Evolutionary conservation across 805 yeast species (phyloP).

Genomic region (Candida methanosorbosa): DNA sequence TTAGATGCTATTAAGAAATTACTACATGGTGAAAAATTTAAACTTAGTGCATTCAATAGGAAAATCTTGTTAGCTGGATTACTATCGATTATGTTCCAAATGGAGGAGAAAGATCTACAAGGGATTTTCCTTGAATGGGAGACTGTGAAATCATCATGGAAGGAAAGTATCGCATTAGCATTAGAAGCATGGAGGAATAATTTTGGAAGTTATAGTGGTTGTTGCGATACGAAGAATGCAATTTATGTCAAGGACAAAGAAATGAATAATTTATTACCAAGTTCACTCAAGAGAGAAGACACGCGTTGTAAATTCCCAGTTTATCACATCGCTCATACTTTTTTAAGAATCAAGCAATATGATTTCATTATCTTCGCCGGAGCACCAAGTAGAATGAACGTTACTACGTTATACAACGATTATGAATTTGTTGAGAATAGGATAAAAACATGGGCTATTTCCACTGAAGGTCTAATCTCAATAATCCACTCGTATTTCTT

Average conservation of each 20-base stretch:
- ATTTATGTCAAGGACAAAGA: neutral
- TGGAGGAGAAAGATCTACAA: constrained; percentile 49
- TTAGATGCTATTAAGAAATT: constrained; percentile 18
- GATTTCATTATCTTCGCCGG: constrained; percentile 74
- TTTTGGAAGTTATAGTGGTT: constrained; percentile 16
- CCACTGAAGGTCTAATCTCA: constrained; percentile 35
- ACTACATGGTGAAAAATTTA: constrained; percentile 32
- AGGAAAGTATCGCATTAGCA: constrained; percentile 52
- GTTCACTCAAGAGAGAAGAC: constrained; percentile 11
- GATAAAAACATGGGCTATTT: constrained; percentile 39
- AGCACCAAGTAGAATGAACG: constrained; percentile 66
- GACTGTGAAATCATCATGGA: constrained; percentile 39
- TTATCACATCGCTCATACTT: constrained; percentile 61
- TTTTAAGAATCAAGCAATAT: constrained; percentile 55
- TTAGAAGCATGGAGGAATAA: constrained; percentile 53
- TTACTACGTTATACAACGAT: constrained; percentile 42
- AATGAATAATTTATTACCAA: neutral
- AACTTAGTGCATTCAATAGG: constrained; percentile 43
- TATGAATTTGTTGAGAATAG: constrained; percentile 37
- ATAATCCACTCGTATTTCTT: constrained; percentile 49
- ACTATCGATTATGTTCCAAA: constrained; percentile 47
- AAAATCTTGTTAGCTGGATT: constrained; percentile 51
- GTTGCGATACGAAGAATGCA: constrained; percentile 3
- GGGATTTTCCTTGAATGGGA: constrained; percentile 28
- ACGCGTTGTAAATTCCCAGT: constrained; percentile 49